phyloP scores from a whole-genome alignment of 495 filamentous ascomycete species.

The Aspergillus cristatus region DNA sequence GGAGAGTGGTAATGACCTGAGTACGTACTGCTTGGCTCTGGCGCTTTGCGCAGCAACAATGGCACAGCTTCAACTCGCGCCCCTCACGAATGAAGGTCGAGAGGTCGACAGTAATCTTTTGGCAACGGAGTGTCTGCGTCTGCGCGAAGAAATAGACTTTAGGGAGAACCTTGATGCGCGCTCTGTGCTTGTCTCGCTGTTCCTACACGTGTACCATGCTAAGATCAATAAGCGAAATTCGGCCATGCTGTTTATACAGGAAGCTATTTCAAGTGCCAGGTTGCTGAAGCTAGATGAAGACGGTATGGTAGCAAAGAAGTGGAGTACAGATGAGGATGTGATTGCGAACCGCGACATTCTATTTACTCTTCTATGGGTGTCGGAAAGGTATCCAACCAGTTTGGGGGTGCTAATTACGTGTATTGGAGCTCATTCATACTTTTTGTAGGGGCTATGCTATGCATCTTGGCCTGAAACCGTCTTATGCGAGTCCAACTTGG shows the following conservation, averaged over 20 bases:
- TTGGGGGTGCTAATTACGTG: too few relatives aligned
- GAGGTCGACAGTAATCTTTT: conserved; percentile 13
- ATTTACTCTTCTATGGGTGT: conserved; percentile 24
- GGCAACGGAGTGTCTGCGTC: conserved; percentile 16
- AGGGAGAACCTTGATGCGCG: conserved; percentile 10
- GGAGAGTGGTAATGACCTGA: conserved; percentile 2
- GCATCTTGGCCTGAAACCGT: conserved; percentile 22
- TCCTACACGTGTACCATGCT: conserved; percentile 27
- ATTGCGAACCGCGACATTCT: conserved; percentile 17
- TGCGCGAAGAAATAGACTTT: conserved; percentile 8
- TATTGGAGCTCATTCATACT: too few relatives aligned
- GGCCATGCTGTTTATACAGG: conserved; percentile 26
- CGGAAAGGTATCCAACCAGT: conserved; percentile 28
- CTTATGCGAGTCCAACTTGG: conserved; percentile 11
- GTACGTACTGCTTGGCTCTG: conserved; percentile 11
- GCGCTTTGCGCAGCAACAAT: conserved; percentile 27
- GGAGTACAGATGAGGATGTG: conserved; percentile 6
- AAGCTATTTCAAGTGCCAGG: conserved; percentile 17
- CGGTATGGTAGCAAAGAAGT: background rate
- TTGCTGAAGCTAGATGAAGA: conserved; percentile 15
- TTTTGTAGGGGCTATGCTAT: conserved; percentile 23
- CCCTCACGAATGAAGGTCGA: conserved; percentile 3
- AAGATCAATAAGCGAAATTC: conserved; percentile 21
- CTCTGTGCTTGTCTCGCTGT: conserved; percentile 20
- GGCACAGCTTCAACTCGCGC: conserved; percentile 21